These are phyloP conservation scores for Agrostemma githago DNA, from an alignment of 148 eudicot genomes.

Conservation along the genomic window DNA sequence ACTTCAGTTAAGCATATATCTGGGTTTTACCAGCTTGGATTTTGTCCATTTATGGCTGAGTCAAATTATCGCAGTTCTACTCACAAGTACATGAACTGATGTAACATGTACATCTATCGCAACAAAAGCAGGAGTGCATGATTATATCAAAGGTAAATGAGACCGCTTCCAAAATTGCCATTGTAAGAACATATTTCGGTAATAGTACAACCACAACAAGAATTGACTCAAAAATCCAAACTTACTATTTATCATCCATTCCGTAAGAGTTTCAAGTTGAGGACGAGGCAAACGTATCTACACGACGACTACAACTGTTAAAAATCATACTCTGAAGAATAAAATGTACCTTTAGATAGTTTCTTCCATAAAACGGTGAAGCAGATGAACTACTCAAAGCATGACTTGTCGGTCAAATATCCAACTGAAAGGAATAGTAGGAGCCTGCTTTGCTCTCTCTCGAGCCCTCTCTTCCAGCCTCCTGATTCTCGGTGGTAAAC, in stretches of 20 bases:
- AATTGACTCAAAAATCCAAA: slow-evolving; percentile 5
- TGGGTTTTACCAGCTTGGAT: neutral
- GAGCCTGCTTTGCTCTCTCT: slow-evolving; percentile 35
- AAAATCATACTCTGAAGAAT: neutral
- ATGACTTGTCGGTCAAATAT: slow-evolving; percentile 39
- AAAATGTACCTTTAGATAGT: slow-evolving; percentile 7
- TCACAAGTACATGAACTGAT: neutral
- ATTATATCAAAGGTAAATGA: neutral
- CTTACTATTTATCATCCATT: slow-evolving; percentile 12
- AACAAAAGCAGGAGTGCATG: neutral
- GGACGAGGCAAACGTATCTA: slow-evolving; percentile 18
- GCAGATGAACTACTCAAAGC: slow-evolving; percentile 24
- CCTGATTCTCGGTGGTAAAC: slow-evolving; percentile 43
- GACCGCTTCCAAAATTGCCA: slow-evolving; percentile 24
- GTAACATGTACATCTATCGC: neutral
- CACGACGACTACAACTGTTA: slow-evolving; percentile 3
- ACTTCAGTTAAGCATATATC: neutral
- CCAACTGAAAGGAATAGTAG: slow-evolving; percentile 46
- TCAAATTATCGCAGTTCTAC: neutral
- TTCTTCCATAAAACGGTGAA: neutral
- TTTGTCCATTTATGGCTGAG: neutral
- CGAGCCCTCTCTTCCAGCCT: slow-evolving; percentile 50
- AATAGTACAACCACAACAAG: slow-evolving; percentile 14
- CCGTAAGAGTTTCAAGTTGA: neutral
- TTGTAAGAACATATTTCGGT: neutral